Evolutionary conservation across 2,329 filamentous ascomycete genomes (phyloP).

Genomic region (Fusarium anthophilum): DNA sequence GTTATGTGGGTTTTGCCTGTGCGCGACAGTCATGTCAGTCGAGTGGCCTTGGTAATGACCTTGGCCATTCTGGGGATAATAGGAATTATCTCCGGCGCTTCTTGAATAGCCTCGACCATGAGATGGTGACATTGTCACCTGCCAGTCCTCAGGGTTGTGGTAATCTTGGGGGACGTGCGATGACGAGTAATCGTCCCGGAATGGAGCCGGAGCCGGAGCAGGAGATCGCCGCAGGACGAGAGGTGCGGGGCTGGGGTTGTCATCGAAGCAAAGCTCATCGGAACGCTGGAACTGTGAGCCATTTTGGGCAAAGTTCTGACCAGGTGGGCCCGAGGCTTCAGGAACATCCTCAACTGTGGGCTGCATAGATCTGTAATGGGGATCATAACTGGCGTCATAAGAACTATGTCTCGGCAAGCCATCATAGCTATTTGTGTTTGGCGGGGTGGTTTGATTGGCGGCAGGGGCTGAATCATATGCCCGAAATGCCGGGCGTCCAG

Average conservation of each 20-base stretch:
- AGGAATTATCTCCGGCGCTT: conserved; percentile 43
- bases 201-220: conserved; percentile 35
- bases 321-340: conserved; percentile 54
- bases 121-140: conserved; percentile 45
- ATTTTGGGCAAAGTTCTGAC: conserved; percentile 42
- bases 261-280: conserved; percentile 54
- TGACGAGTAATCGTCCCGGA: conserved; percentile 38
- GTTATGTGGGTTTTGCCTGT: conserved; percentile 45
- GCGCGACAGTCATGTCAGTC: conserved; percentile 50
- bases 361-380: conserved; percentile 63
- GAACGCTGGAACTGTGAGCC: conserved; percentile 37
- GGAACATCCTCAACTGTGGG: conserved; percentile 72
- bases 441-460: conserved; percentile 41
- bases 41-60: conserved; percentile 45
- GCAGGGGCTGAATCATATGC: conserved; percentile 60
- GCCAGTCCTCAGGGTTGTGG: conserved; percentile 38
- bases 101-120: conserved; percentile 49
- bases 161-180: conserved; percentile 34
- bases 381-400: conserved; percentile 59
- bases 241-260: conserved; percentile 55
- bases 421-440: conserved; percentile 47
- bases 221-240: conserved; percentile 53
- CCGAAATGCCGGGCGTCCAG: conserved; percentile 63
- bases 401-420: conserved; percentile 58
- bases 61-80: conserved; percentile 45